Base-by-base conservation (phyloP, 1,284 basidiomycete species). In the Ceratobasidium sp. region DNA sequence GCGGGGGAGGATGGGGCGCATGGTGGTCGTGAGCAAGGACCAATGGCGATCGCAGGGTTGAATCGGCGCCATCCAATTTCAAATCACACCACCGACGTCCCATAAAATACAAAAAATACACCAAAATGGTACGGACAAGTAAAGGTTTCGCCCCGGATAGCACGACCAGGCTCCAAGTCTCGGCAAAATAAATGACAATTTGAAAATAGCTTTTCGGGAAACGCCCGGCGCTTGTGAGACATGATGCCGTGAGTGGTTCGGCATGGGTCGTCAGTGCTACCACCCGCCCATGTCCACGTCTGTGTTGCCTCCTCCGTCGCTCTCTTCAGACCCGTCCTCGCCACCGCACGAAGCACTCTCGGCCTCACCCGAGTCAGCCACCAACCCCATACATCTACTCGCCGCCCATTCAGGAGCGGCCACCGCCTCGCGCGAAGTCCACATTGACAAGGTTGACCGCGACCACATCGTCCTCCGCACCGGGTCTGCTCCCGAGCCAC, bases 1-100 rank as follows among this genome's bases (percentile, higher is more conserved):
- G 16, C 69, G 56, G 6, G 68, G 41, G 43, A 72, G 54, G 39
- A 72, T 61, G 7, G 68, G 46, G 37, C 61, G 61, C 61, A 63
- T 63, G n/a, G 61, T 46, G 59, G 59, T 63, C 24, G 61, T 48
- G 19, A 31, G 34, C n/a, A 27, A 39, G 22, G 68, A 22, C 68
- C 66, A 69, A 69, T 69, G 51, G 66, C 51, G 37, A 69, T 69
- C 51, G 66, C 49, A 29, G 66, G 37, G 66, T 69, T 69, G 66
- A 69, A 69, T 69, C 61, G 61, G 61, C 41, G 54, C 54, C 37
- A 34, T 27, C 11, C 3, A 37, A n/a, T 58, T 58, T 31, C 29
- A 58, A 58, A 58, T 58, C 11, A 19, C 31, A 8, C 19, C 54
- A 58, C 51, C 6, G 29, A 1, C 16, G 13, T 4, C 5, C 31